phyloP scores from a whole-genome alignment of 768 basidiomycete species.

The Dentipellis sp. region DNA sequence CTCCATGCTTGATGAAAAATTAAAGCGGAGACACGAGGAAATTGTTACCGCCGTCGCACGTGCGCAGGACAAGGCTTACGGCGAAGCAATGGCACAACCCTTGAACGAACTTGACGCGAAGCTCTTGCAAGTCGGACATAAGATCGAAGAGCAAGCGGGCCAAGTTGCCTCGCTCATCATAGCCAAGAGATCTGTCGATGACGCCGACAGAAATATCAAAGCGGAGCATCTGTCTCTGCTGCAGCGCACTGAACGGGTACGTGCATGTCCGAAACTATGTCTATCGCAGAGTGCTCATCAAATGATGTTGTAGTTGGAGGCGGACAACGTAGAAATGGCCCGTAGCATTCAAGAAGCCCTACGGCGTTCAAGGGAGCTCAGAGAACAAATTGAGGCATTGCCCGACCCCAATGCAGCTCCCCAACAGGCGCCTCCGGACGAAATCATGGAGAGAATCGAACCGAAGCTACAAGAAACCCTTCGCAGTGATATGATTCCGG shows the following conservation, averaged over 20 bases:
- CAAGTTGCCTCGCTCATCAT: background rate
- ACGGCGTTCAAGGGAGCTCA: background rate
- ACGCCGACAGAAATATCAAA: too few relatives aligned
- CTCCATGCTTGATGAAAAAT: background rate
- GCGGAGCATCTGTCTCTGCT: background rate
- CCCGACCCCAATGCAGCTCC: background rate
- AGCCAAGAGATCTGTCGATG: background rate
- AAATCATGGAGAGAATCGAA: background rate
- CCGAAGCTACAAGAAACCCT: background rate
- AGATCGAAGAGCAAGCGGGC: background rate
- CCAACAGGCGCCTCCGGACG: background rate
- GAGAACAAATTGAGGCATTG: background rate
- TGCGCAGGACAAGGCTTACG: background rate
- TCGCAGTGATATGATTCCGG: background rate
- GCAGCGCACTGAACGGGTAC: background rate
- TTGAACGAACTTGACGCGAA: background rate
- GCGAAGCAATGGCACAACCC: background rate
- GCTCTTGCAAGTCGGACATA: background rate
- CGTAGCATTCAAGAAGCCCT: background rate
- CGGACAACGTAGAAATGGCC: background rate
- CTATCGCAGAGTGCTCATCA: background rate
- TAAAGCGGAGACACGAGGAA: background rate
- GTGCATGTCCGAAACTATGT: background rate
- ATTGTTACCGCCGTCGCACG: background rate
- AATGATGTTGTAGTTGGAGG: background rate